Conservation (phyloP, 345 rosid species). For the Geranium brycei region DNA sequence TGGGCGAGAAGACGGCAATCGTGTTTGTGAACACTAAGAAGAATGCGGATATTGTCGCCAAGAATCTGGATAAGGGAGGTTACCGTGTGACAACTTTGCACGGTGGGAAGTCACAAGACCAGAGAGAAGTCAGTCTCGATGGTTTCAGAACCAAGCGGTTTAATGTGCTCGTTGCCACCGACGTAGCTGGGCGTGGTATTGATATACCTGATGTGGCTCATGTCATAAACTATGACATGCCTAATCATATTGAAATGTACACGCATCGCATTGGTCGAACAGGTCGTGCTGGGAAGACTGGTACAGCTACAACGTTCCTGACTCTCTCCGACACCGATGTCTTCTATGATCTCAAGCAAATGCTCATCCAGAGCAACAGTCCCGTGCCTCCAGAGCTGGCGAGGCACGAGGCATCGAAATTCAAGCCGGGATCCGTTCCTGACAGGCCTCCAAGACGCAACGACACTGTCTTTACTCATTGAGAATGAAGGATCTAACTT, state of each 20-base stretch:
- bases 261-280: slow-evolving; percentile 95
- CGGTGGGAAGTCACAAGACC: slow-evolving; percentile 93
- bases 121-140: slow-evolving; percentile 85
- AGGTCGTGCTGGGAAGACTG: slow-evolving; percentile 93
- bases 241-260: slow-evolving; percentile 71
- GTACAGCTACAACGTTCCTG: slow-evolving; percentile 84
- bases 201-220: slow-evolving; percentile 94
- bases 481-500: slow-evolving; percentile 13
- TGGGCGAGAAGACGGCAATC: slow-evolving; percentile 76
- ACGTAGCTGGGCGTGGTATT: slow-evolving; percentile 91
- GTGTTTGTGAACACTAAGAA: slow-evolving; percentile 91
- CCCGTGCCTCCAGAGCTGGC: slow-evolving; percentile 87
- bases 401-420: slow-evolving; percentile 86
- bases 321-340: slow-evolving; percentile 70
- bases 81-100: slow-evolving; percentile 86
- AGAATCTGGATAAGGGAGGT: slow-evolving; percentile 74
- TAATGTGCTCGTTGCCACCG: slow-evolving; percentile 88
- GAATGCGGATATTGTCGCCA: slow-evolving; percentile 63
- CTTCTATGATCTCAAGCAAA: slow-evolving; percentile 92
- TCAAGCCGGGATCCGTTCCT: slow-evolving; percentile 84
- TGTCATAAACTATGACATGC: slow-evolving; percentile 91
- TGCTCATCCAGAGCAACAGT: slow-evolving; percentile 91
- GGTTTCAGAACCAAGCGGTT: slow-evolving; percentile 81
- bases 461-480: slow-evolving; percentile 73
- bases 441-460: slow-evolving; percentile 88